Evolutionary conservation across 768 basidiomycete genomes (phyloP).

Genomic region (Mycena maculata): DNA sequence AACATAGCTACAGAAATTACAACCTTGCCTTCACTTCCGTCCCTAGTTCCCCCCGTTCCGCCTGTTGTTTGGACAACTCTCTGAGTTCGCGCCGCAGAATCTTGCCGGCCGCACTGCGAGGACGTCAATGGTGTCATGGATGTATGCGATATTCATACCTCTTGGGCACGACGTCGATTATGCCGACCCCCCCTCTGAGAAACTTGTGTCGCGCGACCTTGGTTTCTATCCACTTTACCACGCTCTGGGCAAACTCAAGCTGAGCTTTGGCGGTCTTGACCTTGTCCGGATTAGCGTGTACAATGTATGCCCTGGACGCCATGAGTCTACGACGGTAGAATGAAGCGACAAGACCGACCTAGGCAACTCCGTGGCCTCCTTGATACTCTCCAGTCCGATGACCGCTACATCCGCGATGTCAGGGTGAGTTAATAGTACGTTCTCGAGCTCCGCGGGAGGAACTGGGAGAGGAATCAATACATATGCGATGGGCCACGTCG

Average conservation of each 20-base stretch:
- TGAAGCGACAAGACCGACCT: conserved; percentile 54
- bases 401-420: conserved; percentile 85
- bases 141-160: conserved; percentile 52
- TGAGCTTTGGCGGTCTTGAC: conserved; percentile 51
- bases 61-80: conserved; percentile 71
- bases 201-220: conserved; percentile 82
- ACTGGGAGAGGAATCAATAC: conserved; percentile 60
- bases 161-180: conserved; percentile 75
- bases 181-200: conserved; percentile 79
- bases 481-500: not conserved
- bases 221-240: conserved; percentile 74
- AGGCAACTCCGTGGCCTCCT: conserved; percentile 85
- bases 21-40: conserved; percentile 47
- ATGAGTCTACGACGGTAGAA: not conserved
- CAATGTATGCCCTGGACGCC: conserved; percentile 68
- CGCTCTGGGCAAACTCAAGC: conserved; percentile 57
- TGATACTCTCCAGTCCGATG: conserved; percentile 74
- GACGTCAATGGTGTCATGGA: not conserved
- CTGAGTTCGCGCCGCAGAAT: conserved; percentile 85
- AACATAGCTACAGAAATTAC: conserved; percentile 32
- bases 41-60: conserved; percentile 48
- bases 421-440: conserved; percentile 77
- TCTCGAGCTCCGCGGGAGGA: conserved; percentile 88
- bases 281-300: conserved; percentile 56
- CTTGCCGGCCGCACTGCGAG: conserved; percentile 82